These are phyloP conservation scores for Heliocybe sulcata DNA, from an alignment of 1,284 basidiomycete genomes.

Conservation along the genomic window DNA sequence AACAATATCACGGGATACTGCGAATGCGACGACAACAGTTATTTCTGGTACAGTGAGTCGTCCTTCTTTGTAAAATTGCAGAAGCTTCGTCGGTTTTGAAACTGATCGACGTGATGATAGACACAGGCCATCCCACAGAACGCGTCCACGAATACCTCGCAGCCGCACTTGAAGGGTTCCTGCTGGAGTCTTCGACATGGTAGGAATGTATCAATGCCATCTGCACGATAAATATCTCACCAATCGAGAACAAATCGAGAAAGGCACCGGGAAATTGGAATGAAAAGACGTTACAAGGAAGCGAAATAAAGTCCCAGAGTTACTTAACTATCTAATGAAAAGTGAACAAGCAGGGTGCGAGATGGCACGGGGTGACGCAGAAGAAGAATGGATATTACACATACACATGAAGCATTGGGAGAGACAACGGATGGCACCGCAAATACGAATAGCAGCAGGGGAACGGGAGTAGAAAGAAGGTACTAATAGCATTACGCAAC, in stretches of 20 bases:
- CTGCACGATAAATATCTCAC: not conserved
- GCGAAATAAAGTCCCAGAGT: not conserved
- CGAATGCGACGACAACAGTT: conserved; percentile 36
- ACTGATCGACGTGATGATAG: conserved; percentile 15
- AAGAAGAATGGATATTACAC: not conserved
- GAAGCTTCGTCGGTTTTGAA: too few relatives aligned
- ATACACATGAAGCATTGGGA: not conserved
- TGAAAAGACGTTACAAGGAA: not conserved
- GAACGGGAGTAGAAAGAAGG: not conserved
- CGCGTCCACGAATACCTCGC: conserved; percentile 40
- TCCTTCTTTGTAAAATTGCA: too few relatives aligned
- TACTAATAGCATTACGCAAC: not conserved
- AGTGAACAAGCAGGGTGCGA: not conserved
- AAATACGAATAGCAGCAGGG: not conserved
- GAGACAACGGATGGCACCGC: not conserved
- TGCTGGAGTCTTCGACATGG: conserved; percentile 17
- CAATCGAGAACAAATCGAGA: not conserved
- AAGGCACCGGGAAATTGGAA: not conserved
- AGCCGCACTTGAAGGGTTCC: conserved; percentile 30
- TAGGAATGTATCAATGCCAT: not conserved
- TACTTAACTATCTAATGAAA: not conserved
- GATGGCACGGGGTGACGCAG: not conserved
- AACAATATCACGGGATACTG: conserved; percentile 46
- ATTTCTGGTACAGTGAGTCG: conserved; percentile 52
- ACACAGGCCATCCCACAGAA: conserved; percentile 43